Percentiles rank a stretch among this genome's conserved stretches.
Evolutionary conservation across 108 stramenopile species (phyloP).

Genomic region (Skeletonema potamos): DNA sequence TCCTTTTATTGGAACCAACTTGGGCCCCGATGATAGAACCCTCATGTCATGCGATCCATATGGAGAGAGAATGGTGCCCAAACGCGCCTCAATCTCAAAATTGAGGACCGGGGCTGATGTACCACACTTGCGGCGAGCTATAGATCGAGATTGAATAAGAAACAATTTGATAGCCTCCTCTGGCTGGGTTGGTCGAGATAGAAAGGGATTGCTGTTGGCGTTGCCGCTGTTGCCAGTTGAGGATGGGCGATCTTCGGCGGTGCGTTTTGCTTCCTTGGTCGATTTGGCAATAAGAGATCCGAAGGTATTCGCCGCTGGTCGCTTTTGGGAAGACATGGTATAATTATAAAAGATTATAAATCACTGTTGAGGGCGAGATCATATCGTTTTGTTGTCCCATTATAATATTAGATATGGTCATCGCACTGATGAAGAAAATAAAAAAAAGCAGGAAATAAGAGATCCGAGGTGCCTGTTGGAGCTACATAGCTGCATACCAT

Average conservation of each 20-base stretch:
- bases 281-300: slow-evolving; percentile 20
- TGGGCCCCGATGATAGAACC: slow-evolving; percentile 66
- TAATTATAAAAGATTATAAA: no score
- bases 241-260: slow-evolving; percentile 16
- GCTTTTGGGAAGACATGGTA: slow-evolving; percentile 10
- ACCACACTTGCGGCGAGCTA: slow-evolving; percentile 33
- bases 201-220: slow-evolving; percentile 46
- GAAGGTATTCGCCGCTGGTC: slow-evolving; percentile 13
- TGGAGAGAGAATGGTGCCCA: slow-evolving; percentile 73
- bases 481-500: no score
- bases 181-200: slow-evolving; percentile 63
- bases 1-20: slow-evolving; percentile 47
- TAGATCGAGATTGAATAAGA: slow-evolving; percentile 61
- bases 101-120: slow-evolving; percentile 9
- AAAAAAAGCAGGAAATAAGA: no score
- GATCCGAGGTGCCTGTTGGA: no score
- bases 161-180: slow-evolving; percentile 69
- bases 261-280: slow-evolving; percentile 26
- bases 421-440: no score
- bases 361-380: no score
- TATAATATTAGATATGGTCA: no score
- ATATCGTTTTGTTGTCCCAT: no score
- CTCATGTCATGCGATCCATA: slow-evolving; percentile 54
- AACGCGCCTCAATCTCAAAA: slow-evolving; percentile 74
- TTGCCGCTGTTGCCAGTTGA: not conserved